Percentiles rank a stretch among this genome's conserved stretches.
phyloP scores from a whole-genome alignment of 257 asterid genomes.

The Oldenlandia corymbosa region DNA sequence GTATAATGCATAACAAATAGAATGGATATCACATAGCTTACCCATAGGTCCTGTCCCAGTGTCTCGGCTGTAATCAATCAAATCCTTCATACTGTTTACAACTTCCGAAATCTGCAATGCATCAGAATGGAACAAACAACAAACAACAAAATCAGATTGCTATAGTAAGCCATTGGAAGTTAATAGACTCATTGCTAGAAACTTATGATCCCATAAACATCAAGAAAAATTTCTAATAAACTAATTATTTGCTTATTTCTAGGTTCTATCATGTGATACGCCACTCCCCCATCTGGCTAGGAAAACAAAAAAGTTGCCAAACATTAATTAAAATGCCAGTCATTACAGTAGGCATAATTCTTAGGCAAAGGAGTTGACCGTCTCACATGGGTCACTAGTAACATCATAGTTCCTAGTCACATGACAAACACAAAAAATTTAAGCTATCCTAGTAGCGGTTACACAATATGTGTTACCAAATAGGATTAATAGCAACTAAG shows the following conservation, averaged over 20 bases:
- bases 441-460: not conserved
- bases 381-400: not conserved
- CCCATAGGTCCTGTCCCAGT: constrained; percentile 97
- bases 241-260: not conserved
- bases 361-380: not conserved
- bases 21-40: constrained; percentile 30
- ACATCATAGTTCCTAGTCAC: not conserved
- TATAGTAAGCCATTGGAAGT: not conserved
- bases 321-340: no score
- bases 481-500: no score
- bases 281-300: no score
- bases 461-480: no score
- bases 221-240: not conserved
- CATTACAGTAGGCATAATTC: no score
- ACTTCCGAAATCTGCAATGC: constrained; percentile 93
- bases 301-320: not conserved
- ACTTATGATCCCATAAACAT: not conserved
- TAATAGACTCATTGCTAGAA: not conserved
- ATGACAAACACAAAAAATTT: not conserved
- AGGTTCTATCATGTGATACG: not conserved
- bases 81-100: constrained; percentile 99
- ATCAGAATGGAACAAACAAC: not conserved
- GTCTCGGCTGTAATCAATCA: constrained; percentile 87
- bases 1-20: not conserved
- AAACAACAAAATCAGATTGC: no score